Base-by-base conservation (phyloP, 2,329 filamentous ascomycete genomes). In the Teratosphaeria pseudoeucalypti region DNA sequence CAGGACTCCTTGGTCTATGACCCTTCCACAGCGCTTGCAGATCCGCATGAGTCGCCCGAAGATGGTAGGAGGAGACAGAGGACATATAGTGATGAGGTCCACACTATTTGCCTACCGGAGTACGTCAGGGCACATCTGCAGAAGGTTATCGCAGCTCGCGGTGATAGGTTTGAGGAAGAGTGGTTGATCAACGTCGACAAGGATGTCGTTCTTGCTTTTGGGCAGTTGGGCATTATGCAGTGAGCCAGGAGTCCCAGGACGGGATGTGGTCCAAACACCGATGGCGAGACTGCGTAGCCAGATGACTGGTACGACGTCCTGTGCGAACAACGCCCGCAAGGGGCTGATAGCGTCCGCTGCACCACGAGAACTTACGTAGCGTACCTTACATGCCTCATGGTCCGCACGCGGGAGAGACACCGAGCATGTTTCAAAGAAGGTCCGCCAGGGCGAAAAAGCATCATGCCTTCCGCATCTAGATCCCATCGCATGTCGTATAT, bases 141-240 rank as follows among this genome's bases (percentile, higher is more conserved):
- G 59, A 76, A 78, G 14, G 75, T 86, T 5, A 81, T 91, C 23
- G 75, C 76, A 56, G 75, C 78, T 3, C 78, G 78, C 3, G 89
- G 89, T 1, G 88, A 88, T 0, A 75, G 70, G 2, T 92, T 94
- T 71, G 80, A 86, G 70, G 79, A 82, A 58, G 79, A 86, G 56
- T 92, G 86, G 83, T 74, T 85, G 14, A 79, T 79, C n/a, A 88
- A 91, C 63, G 87, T 94, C 29, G 89, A 94, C 71, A 80, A 79
- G 65, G 85, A 91, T 61, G 82, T 92, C 16, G 66, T 92, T 62
- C 77, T 77, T 11, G 82, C 79, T n/a, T 92, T 91, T 69, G 74
- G 78, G 27, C 60, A 58, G 39, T 58, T 74, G 56, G 69, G 71
- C 4, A 68, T 74, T 12, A 68, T 74, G 63, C 71, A 62, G 39